Conservation (phyloP, 2,329 filamentous ascomycete species). For the Byssochlamys sp. region DNA sequence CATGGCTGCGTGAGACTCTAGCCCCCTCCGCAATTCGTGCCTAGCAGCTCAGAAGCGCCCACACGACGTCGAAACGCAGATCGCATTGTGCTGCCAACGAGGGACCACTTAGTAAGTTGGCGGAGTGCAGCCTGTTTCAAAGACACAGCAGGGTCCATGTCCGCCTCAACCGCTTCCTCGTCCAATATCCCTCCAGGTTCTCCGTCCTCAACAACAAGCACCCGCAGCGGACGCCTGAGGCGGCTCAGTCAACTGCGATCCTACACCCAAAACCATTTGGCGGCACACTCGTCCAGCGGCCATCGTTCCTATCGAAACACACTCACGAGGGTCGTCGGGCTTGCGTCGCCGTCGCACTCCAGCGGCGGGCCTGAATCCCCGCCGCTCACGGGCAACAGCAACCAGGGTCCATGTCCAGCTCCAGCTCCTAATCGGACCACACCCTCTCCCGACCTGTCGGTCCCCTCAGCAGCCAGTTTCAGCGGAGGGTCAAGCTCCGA, state of each 20-base stretch:
- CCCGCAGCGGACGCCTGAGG: constrained; percentile 28
- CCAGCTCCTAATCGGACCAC: constrained; percentile 20
- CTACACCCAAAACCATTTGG: constrained; percentile 26
- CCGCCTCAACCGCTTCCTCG: constrained; percentile 28
- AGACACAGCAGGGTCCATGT: constrained; percentile 11
- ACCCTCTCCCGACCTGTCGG: constrained; percentile 11
- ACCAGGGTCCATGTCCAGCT: constrained; percentile 20
- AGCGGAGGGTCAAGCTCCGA: constrained; percentile 14
- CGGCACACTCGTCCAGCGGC: constrained; percentile 12
- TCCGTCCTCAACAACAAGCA: constrained; percentile 2
- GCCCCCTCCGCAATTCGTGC: not conserved
- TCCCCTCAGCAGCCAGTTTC: constrained; percentile 7
- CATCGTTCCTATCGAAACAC: constrained; percentile 26
- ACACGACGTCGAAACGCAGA: not conserved
- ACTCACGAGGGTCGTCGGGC: constrained; percentile 28
- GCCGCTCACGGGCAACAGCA: constrained; percentile 12
- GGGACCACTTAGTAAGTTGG: not conserved
- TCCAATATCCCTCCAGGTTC: constrained; percentile 23
- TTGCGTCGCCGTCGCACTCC: constrained; percentile 20
- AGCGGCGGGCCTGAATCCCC: constrained; percentile 15
- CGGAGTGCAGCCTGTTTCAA: not conserved
- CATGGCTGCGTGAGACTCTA: not conserved
- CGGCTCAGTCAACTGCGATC: constrained; percentile 33
- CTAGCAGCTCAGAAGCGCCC: not conserved
- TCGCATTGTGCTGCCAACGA: not conserved